These are phyloP conservation scores for Gyromitra esculenta DNA, from an alignment of 2,329 filamentous ascomycete genomes.

Conservation along the genomic window DNA sequence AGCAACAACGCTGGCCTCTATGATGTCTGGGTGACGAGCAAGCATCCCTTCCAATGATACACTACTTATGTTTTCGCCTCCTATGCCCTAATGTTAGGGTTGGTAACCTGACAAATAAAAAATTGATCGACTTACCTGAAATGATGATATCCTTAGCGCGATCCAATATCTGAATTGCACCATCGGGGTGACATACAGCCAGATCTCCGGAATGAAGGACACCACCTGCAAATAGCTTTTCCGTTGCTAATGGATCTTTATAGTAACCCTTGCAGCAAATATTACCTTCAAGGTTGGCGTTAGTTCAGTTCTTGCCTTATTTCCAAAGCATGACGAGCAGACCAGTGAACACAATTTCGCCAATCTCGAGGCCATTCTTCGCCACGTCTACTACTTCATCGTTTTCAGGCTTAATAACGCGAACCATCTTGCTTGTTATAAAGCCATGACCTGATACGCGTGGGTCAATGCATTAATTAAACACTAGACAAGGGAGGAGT, in stretches of 20 bases:
- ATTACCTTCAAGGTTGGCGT: conserved; percentile 65
- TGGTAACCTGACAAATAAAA: not conserved
- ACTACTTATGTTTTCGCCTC: conserved; percentile 95
- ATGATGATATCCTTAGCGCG: conserved; percentile 98
- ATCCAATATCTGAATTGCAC: conserved; percentile 89
- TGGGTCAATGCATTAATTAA: not conserved
- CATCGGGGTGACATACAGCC: conserved; percentile 91
- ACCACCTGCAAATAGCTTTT: conserved; percentile 86
- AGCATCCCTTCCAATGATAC: conserved; percentile 92
- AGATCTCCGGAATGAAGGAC: conserved; percentile 89
- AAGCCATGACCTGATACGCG: conserved; percentile 51
- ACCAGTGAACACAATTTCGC: conserved; percentile 84
- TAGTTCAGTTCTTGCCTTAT: not conserved
- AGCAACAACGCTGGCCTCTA: conserved; percentile 91
- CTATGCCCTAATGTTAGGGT: conserved; percentile 62
- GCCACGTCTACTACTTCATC: conserved; percentile 74
- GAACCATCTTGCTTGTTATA: conserved; percentile 64
- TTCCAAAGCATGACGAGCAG: not conserved
- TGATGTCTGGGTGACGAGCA: conserved; percentile 83
- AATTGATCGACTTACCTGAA: conserved; percentile 70
- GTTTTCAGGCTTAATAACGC: conserved; percentile 79
- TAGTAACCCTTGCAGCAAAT: conserved; percentile 93
- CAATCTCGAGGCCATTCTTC: conserved; percentile 77
- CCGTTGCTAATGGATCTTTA: conserved; percentile 85
- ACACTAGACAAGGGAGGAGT: not conserved